These are phyloP conservation scores for Colletotrichum paranaense DNA, from an alignment of 2,329 filamentous ascomycete species.

Conservation along the genomic window DNA sequence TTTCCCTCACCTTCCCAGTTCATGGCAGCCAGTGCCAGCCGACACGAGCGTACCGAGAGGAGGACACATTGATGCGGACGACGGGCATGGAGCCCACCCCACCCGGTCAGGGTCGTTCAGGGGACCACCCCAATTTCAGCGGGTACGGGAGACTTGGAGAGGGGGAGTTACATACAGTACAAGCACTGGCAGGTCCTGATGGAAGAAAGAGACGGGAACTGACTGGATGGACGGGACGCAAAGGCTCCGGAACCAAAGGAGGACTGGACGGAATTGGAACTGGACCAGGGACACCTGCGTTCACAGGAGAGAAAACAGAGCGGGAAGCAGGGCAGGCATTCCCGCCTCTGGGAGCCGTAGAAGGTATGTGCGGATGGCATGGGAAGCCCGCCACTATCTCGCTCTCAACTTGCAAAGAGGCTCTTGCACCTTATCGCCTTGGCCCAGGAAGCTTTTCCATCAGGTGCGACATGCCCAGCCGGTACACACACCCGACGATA, in stretches of 20 bases:
- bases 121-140: slow-evolving; percentile 29
- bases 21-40: neutral
- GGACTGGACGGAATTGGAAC: neutral
- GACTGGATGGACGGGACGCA: neutral
- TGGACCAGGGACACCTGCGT: neutral
- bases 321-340: slow-evolving; percentile 10
- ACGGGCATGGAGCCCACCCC: slow-evolving; percentile 13
- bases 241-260: too few relatives aligned
- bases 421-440: slow-evolving; percentile 11
- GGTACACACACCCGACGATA: slow-evolving; percentile 5
- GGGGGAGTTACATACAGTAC: slow-evolving; percentile 5
- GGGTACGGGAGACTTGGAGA: neutral
- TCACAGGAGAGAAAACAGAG: neutral
- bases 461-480: slow-evolving; percentile 9
- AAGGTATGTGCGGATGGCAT: slow-evolving; percentile 2
- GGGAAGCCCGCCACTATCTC: neutral
- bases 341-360: neutral
- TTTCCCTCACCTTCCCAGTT: neutral
- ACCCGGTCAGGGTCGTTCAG: slow-evolving; percentile 24
- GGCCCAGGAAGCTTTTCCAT: neutral
- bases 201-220: neutral
- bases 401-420: neutral
- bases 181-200: slow-evolving; percentile 20
- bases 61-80: slow-evolving; percentile 15
- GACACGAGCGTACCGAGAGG: slow-evolving; percentile 1